Evolutionary conservation across 2,329 filamentous ascomycete species (phyloP).

Genomic region (Alternaria triticina): DNA sequence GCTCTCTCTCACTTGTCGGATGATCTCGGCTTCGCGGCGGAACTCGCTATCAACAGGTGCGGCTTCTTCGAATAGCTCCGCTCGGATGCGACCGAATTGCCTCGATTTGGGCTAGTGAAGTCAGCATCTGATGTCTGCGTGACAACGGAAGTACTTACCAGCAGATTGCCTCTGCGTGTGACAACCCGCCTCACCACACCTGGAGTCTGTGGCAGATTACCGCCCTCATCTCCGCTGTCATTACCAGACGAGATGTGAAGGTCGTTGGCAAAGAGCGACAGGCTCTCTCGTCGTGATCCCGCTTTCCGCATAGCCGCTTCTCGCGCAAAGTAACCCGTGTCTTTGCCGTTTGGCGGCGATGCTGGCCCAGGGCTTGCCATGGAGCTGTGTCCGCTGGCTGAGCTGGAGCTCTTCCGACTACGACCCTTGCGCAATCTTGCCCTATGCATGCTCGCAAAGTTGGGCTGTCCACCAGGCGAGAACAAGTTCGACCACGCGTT

Average conservation of each 20-base stretch:
- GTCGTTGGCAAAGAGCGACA: slow-evolving; percentile 89
- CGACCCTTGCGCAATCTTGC: slow-evolving; percentile 63
- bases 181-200: slow-evolving; percentile 84
- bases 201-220: slow-evolving; percentile 60
- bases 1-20: slow-evolving; percentile 91
- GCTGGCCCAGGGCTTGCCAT: slow-evolving; percentile 73
- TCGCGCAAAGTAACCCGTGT: slow-evolving; percentile 61
- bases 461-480: slow-evolving; percentile 72
- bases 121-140: slow-evolving; percentile 14
- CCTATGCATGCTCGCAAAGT: slow-evolving; percentile 79
- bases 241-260: slow-evolving; percentile 79
- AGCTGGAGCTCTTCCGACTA: slow-evolving; percentile 71
- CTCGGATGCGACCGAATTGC: slow-evolving; percentile 90
- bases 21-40: slow-evolving; percentile 90
- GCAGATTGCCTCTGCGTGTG: slow-evolving; percentile 83
- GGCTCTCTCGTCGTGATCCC: slow-evolving; percentile 77
- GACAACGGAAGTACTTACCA: slow-evolving; percentile 65
- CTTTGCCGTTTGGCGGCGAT: slow-evolving; percentile 73
- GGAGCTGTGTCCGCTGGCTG: slow-evolving; percentile 72
- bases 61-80: slow-evolving; percentile 85
- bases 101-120: slow-evolving; percentile 84
- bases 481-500: slow-evolving; percentile 70
- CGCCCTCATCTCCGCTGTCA: slow-evolving; percentile 76
- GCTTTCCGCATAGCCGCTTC: slow-evolving; percentile 57
- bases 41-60: slow-evolving; percentile 88